Conservation (phyloP, 1,284 basidiomycete genomes). For the Apiotrichum domesticum region DNA sequence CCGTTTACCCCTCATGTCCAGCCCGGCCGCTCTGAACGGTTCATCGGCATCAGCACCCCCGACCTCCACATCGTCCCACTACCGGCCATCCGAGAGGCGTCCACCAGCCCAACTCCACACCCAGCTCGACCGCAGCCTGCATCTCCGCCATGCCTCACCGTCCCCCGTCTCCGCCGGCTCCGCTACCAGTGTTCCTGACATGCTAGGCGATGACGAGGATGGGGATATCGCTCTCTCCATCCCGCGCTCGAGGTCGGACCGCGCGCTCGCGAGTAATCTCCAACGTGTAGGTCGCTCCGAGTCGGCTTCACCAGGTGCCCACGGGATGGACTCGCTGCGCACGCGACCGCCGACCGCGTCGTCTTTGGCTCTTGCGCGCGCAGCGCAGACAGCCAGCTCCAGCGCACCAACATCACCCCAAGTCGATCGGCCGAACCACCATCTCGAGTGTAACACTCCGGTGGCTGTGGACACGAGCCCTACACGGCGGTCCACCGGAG, state of each 20-base stretch:
- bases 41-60: too few species aligned
- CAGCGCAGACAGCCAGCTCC: neutral
- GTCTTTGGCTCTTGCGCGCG: neutral
- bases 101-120: too few species aligned
- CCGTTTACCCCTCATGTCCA: too few species aligned
- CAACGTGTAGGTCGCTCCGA: neutral
- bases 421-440: too few species aligned
- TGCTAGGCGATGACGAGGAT: conserved; percentile 1
- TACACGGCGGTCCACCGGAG: neutral
- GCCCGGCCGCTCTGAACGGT: too few species aligned
- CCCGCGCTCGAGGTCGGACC: neutral
- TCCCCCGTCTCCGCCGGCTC: neutral
- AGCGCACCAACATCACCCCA: neutral
- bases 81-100: too few species aligned
- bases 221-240: conserved; percentile 11
- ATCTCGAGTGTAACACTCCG: too few species aligned
- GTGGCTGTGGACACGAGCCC: too few species aligned
- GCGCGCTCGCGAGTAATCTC: neutral
- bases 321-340: neutral
- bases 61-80: too few species aligned
- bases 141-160: neutral
- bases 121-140: neutral
- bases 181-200: neutral
- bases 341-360: neutral
- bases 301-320: neutral